phyloP scores from a whole-genome alignment of 495 filamentous ascomycete species.

The Daldinia grandis region DNA sequence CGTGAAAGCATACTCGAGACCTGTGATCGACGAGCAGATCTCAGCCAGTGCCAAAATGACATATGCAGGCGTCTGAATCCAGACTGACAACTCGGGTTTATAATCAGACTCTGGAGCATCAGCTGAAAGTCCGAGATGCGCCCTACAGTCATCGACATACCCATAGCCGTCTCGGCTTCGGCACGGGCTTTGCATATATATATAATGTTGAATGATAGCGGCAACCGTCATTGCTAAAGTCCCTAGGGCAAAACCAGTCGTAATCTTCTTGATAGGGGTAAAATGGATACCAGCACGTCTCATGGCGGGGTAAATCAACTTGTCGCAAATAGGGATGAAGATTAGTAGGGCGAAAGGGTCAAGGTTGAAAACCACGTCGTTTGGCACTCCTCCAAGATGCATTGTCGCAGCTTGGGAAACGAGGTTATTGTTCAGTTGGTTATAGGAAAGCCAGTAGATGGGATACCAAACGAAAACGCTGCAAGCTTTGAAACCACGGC shows the following conservation, averaged over 20 bases:
- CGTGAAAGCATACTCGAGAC: conserved; percentile 75
- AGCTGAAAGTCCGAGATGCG: conserved; percentile 22
- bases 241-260: conserved; percentile 69
- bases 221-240: conserved; percentile 71
- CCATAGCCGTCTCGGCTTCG: conserved; percentile 51
- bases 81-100: conserved; percentile 56
- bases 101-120: conserved; percentile 35
- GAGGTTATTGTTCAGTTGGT: conserved; percentile 71
- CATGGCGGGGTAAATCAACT: conserved; percentile 72
- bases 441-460: conserved; percentile 62
- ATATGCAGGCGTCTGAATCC: conserved; percentile 38
- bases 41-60: conserved; percentile 34
- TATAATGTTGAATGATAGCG: conserved; percentile 71
- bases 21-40: conserved; percentile 58
- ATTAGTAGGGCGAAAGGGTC: conserved; percentile 80
- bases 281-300: conserved; percentile 70
- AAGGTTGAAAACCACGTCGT: conserved; percentile 81
- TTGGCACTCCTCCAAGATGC: conserved; percentile 73
- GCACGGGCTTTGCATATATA: conserved; percentile 71
- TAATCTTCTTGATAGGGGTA: conserved; percentile 78
- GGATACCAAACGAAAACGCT: conserved; percentile 70
- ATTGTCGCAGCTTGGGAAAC: conserved; percentile 78
- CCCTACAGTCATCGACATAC: conserved; percentile 52
- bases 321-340: conserved; percentile 79
- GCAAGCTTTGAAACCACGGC: conserved; percentile 74